Evolutionary conservation across 148 eudicot species (phyloP).

Genomic region (Rhododendron ovatum): DNA sequence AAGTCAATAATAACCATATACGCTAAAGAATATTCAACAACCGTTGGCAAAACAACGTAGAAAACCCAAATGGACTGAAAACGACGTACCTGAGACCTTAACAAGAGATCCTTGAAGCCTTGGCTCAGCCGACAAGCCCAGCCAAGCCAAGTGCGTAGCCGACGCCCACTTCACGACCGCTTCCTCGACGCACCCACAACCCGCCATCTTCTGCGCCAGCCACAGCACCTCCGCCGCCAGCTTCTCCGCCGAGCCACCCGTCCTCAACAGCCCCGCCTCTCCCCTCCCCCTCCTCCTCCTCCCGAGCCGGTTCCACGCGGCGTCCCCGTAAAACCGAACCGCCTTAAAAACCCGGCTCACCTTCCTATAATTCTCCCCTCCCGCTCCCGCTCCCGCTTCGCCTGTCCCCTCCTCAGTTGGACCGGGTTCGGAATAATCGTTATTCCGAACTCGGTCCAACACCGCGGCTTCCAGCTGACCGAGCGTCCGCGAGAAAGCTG

Average conservation of each 20-base stretch:
- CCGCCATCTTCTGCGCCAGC: constrained; percentile 64
- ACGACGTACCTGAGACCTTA: constrained; percentile 55
- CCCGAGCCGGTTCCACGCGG: constrained; percentile 31
- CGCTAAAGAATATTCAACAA: not conserved
- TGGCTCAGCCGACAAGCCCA: constrained; percentile 52
- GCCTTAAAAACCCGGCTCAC: constrained; percentile 28
- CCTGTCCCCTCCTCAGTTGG: not conserved
- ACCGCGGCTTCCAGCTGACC: constrained; percentile 41
- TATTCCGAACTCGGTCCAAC: constrained; percentile 16
- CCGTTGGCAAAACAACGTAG: not conserved
- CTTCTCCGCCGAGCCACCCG: constrained; percentile 51
- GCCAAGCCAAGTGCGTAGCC: constrained; percentile 61
- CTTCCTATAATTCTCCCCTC: constrained; percentile 3
- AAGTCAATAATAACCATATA: too few relatives aligned
- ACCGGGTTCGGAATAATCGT: not conserved
- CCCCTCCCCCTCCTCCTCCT: constrained; percentile 11
- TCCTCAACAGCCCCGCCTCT: not conserved
- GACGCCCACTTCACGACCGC: constrained; percentile 60
- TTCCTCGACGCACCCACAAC: constrained; percentile 52
- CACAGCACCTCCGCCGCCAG: constrained; percentile 72
- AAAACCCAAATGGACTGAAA: not conserved
- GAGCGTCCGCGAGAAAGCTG: constrained; percentile 50
- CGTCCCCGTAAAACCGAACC: constrained; percentile 23
- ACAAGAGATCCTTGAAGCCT: constrained; percentile 66
- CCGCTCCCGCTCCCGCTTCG: not conserved